Percentiles rank a stretch among this genome's conserved stretches.
phyloP scores from a whole-genome alignment of 108 stramenopile genomes.

The Cyclotella distinguenda region DNA sequence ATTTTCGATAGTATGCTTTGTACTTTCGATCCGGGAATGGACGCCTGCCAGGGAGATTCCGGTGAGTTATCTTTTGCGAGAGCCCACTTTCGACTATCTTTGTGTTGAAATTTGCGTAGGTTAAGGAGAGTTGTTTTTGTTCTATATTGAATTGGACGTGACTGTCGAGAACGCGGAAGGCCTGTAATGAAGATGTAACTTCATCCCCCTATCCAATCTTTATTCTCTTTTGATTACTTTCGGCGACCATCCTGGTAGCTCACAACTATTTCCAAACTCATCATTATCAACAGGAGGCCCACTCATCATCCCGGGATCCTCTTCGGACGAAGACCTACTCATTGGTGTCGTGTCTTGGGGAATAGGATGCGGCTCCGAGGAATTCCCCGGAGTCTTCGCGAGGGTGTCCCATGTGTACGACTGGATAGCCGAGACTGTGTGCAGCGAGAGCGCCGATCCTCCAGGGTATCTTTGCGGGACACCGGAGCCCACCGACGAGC shows the following conservation, averaged over 20 bases:
- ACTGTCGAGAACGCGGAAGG: no score
- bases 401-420: constrained; percentile 38
- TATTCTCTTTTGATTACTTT: background rate
- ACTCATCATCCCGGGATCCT: constrained; percentile 17
- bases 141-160: no score
- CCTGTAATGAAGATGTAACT: no score
- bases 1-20: constrained; percentile 20
- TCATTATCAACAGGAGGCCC: constrained; percentile 7
- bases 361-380: constrained; percentile 20
- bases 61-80: constrained; percentile 10
- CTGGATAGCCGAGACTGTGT: constrained; percentile 40
- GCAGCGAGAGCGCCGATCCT: constrained; percentile 26
- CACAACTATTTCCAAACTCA: background rate
- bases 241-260: background rate
- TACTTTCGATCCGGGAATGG: constrained; percentile 3
- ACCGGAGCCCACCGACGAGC: background rate
- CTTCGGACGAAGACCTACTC: constrained; percentile 32
- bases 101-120: no score
- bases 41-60: constrained; percentile 28
- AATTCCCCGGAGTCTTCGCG: constrained; percentile 33
- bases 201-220: no score
- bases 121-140: no score
- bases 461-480: constrained; percentile 30
- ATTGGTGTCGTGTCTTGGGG: constrained; percentile 37
- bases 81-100: no score